Base-by-base conservation (phyloP, 805 yeast species). In the Myxozyma geophila region DNA sequence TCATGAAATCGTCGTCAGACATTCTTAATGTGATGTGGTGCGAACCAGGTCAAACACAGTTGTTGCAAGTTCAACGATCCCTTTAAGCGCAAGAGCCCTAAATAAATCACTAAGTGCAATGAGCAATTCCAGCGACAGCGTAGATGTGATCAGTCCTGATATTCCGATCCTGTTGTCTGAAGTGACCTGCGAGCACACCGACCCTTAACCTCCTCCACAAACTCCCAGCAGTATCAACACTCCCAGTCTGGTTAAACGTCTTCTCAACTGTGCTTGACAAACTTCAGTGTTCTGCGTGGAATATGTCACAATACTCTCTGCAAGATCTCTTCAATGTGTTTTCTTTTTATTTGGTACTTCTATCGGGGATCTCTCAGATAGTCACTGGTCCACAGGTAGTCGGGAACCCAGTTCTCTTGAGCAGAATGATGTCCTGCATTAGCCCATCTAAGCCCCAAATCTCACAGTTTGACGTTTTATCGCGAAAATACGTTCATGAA, bases 1-100 rank as follows among this genome's bases (percentile, higher is more conserved):
- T 75, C 78, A 76, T 75, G 51, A 74, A 76, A 60, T 76, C 79
- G 46, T 76, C 78, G 67, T 76, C 78, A 21, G 77, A 74, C 78
- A 75, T 75, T 15, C 44, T 59, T 43, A 33, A 21, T 15, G 10
- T 3, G 7, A 33, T 12, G 7, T 7, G 35, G 23, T 15, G 23
- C 12, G 28, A 28, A 28, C 2, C 28, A 28, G 28, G 5, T 28
- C 28, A 28, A 28, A 28, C 28, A 28, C 28, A 28, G 5, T 28
- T 28, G 28, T 28, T 28, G 5, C 28, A 28, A 28, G 28, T 28
- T 28, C 5, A 28, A 5, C 2, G 28, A 28, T 28, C 28, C 5
- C 28, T 28, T 2, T 28, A 28, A 3, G 5, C 28, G 5, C 28
- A 28, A 5, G 2, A 28, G 2, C 5, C 28, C 28, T 28, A 28